Evolutionary conservation across 768 basidiomycete species (phyloP).

Genomic region (Psilocybe azurescens): DNA sequence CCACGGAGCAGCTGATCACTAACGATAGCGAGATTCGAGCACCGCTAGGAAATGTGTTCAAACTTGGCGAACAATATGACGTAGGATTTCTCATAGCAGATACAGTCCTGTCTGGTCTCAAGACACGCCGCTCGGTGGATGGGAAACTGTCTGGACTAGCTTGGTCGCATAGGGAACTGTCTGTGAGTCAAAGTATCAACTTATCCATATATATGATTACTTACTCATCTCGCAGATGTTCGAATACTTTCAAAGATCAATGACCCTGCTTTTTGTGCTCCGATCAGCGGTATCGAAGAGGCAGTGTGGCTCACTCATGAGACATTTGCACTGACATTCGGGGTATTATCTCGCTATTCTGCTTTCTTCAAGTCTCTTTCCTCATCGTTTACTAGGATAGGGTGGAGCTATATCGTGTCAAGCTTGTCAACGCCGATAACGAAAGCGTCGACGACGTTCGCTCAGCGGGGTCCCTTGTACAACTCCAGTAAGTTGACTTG

Average conservation of each 20-base stretch:
- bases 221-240: conserved; percentile 37
- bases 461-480: background rate
- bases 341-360: conserved; percentile 30
- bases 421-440: conserved; percentile 40
- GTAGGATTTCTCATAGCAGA: conserved; percentile 27
- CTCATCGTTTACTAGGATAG: conserved; percentile 37
- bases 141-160: conserved; percentile 42
- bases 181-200: conserved; percentile 33
- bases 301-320: conserved; percentile 45
- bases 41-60: conserved; percentile 10
- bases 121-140: conserved; percentile 28
- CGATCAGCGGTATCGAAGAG: conserved; percentile 32
- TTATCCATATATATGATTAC: background rate
- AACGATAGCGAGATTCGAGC: conserved; percentile 18
- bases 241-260: conserved; percentile 34
- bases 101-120: conserved; percentile 26
- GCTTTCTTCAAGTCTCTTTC: background rate
- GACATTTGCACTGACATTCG: conserved; percentile 43
- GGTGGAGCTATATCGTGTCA: conserved; percentile 41
- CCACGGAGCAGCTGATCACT: conserved; percentile 47
- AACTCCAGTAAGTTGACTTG: conserved; percentile 16
- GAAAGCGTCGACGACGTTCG: conserved; percentile 24
- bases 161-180: conserved; percentile 52
- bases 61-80: conserved; percentile 27
- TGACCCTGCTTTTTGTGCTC: conserved; percentile 33